These are phyloP conservation scores for Pestalotiopsis sp. DNA, from an alignment of 2,329 filamentous ascomycete species.

Conservation along the genomic window DNA sequence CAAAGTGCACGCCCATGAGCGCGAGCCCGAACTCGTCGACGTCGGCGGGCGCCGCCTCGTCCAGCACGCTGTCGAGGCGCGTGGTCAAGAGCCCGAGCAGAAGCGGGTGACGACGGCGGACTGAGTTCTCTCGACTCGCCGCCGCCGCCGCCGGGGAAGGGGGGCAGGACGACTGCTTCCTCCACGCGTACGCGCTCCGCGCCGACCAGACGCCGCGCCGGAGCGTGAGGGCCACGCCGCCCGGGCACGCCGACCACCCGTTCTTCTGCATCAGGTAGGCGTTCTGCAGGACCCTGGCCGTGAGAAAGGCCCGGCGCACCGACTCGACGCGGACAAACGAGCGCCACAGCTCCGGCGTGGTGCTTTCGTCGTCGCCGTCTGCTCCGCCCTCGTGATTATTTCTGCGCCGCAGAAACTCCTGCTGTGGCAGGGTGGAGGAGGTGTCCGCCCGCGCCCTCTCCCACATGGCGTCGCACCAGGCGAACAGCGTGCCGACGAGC, in stretches of 20 bases:
- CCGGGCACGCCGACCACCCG: slow-evolving; percentile 28
- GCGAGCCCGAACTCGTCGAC: slow-evolving; percentile 6
- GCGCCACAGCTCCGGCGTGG: slow-evolving; percentile 20
- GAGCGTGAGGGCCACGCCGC: slow-evolving; percentile 26
- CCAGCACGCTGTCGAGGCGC: neutral
- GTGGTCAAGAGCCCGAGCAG: neutral
- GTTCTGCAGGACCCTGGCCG: slow-evolving; percentile 22
- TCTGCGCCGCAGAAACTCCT: neutral
- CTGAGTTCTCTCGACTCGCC: neutral
- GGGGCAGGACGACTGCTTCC: neutral
- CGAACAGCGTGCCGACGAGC: slow-evolving; percentile 27
- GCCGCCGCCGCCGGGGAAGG: neutral
- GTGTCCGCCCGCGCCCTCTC: slow-evolving; percentile 13
- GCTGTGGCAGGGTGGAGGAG: neutral
- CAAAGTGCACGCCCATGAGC: neutral
- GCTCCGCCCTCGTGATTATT: neutral
- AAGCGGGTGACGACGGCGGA: too few species aligned
- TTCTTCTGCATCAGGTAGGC: slow-evolving; percentile 26
- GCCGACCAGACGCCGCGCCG: slow-evolving; percentile 29
- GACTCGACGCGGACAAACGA: slow-evolving; percentile 31
- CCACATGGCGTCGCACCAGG: slow-evolving; percentile 24
- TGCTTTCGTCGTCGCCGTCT: neutral
- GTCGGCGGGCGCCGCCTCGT: neutral
- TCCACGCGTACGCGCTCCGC: slow-evolving; percentile 24
- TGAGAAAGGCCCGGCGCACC: slow-evolving; percentile 28